These are phyloP conservation scores for Spergularia bocconei DNA, from an alignment of 148 eudicot genomes.

Conservation along the genomic window DNA sequence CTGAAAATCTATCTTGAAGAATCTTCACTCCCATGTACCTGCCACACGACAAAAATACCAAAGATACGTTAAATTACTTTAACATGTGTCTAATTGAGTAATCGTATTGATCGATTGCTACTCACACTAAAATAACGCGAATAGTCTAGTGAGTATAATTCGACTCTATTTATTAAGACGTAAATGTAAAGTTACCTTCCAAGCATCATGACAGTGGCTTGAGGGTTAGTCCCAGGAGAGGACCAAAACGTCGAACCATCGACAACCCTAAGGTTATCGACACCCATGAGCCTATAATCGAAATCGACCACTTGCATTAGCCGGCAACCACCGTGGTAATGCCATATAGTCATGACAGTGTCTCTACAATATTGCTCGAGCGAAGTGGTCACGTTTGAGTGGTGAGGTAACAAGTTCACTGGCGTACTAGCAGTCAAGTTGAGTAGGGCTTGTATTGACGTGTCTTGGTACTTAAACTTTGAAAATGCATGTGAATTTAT, in stretches of 20 bases:
- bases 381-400: slow-evolving; percentile 41
- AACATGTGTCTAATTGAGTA: no score
- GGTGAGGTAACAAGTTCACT: slow-evolving; percentile 61
- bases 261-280: slow-evolving; percentile 51
- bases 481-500: slow-evolving; percentile 55
- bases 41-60: slow-evolving; percentile 3
- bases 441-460: slow-evolving; percentile 36
- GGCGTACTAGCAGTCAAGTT: slow-evolving; percentile 55
- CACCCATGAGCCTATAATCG: slow-evolving; percentile 63
- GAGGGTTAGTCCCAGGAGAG: slow-evolving; percentile 89
- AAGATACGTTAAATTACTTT: not conserved
- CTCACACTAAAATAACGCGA: no score
- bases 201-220: slow-evolving; percentile 88
- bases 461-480: slow-evolving; percentile 36
- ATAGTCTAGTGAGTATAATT: no score
- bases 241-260: slow-evolving; percentile 74
- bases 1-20: slow-evolving; percentile 25
- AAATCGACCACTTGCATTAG: slow-evolving; percentile 55
- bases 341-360: slow-evolving; percentile 80
- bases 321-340: slow-evolving; percentile 78
- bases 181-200: slow-evolving; percentile 51
- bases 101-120: no score
- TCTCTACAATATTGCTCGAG: slow-evolving; percentile 69
- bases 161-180: no score
- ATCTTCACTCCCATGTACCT: slow-evolving; percentile 83